Percentiles rank a stretch among this genome's conserved stretches.
phyloP scores from a whole-genome alignment of 1,139 yeast species.

The Diutina pseudorugosa region DNA sequence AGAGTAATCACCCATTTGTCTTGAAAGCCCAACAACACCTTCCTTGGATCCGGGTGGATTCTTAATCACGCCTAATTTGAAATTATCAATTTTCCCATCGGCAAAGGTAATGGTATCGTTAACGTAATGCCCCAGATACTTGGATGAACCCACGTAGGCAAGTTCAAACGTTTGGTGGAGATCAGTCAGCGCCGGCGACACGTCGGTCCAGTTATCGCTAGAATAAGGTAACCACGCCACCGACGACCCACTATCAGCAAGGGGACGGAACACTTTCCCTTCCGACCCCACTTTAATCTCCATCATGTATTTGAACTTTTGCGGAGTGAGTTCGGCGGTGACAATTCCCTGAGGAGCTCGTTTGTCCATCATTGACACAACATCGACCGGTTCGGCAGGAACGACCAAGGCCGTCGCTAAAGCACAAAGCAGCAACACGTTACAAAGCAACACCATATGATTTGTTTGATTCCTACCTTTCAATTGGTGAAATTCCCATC shows the following conservation, averaged over 20 bases:
- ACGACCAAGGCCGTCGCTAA: neutral
- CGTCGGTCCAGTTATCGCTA: neutral
- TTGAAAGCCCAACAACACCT: neutral
- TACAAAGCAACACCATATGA: neutral
- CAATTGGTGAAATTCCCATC: too few relatives aligned
- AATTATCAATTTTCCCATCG: neutral
- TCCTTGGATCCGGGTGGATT: neutral
- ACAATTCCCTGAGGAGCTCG: neutral
- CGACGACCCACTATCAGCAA: neutral
- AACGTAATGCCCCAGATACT: neutral
- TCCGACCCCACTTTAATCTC: neutral
- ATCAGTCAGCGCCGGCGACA: neutral
- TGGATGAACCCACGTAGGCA: too few relatives aligned
- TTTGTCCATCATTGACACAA: neutral
- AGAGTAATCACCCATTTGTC: neutral
- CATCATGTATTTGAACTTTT: too few relatives aligned
- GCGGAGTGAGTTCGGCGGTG: neutral
- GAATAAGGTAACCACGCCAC: neutral
- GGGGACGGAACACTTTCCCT: neutral
- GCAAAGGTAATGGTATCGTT: neutral
- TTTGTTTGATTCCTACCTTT: too few relatives aligned
- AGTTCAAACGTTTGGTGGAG: neutral
- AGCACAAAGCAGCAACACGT: neutral
- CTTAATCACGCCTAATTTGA: neutral
- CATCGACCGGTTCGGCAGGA: neutral